A percentile compares a stretch with the other conserved stretches of the same genome.
phyloP scores from a whole-genome alignment of 257 asterid genomes.

The Catharanthus roseus region DNA sequence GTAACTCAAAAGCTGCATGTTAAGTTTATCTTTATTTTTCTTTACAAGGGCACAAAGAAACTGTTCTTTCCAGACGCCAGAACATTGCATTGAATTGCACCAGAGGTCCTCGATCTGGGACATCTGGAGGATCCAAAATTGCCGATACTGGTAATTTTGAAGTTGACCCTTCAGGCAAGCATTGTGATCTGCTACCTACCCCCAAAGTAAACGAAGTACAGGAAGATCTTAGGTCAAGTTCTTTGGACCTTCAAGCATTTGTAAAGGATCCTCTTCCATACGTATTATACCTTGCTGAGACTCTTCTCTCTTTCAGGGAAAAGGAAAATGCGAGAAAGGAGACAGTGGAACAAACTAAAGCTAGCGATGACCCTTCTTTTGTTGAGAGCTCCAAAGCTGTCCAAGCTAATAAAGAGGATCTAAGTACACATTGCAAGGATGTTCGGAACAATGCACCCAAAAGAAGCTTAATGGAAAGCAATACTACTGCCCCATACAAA shows the following conservation, averaged over 20 bases:
- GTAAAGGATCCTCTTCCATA: constrained; percentile 79
- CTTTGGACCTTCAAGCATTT: constrained; percentile 52
- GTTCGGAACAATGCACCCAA: constrained; percentile 25
- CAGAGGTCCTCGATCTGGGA: constrained; percentile 22
- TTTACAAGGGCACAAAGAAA: constrained; percentile 32
- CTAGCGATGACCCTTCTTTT: constrained; percentile 17
- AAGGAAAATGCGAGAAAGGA: constrained; percentile 16
- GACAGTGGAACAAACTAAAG: constrained; percentile 31
- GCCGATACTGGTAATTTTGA: constrained; percentile 31
- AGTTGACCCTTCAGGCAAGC: constrained; percentile 21
- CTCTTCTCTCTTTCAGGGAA: constrained; percentile 16
- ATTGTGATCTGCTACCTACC: constrained; percentile 21
- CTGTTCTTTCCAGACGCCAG: constrained; percentile 34
- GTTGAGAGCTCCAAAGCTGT: constrained; percentile 36
- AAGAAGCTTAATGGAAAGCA: constrained; percentile 56
- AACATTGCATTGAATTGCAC: constrained; percentile 37
- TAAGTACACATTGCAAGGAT: background rate
- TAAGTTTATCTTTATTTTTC: no score
- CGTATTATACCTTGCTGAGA: constrained; percentile 47
- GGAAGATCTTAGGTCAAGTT: constrained; percentile 48
- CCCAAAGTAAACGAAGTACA: constrained; percentile 42
- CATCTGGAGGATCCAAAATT: constrained; percentile 46
- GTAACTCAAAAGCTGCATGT: no score
- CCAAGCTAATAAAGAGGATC: constrained; percentile 28
- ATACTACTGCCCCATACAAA: constrained; percentile 43